Base-by-base conservation (phyloP, 345 rosid species). In the Sisymbrium irio region DNA sequence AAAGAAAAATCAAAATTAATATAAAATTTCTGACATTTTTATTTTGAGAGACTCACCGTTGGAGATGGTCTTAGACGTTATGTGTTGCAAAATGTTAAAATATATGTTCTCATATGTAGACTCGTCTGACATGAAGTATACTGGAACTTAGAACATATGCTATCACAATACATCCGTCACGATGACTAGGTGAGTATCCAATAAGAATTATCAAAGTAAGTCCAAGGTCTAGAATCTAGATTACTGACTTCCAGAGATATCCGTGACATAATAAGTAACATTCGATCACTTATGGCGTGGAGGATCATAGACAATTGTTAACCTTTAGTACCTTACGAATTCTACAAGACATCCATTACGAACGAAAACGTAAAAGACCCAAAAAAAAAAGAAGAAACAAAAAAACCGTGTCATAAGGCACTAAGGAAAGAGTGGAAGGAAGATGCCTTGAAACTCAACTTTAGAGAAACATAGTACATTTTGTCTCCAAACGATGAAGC, bases 381-480 rank as follows among this genome's bases (percentile, higher is more conserved):
- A 20, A 5, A 20, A 20, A 40, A 40, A n/a, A 41, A 12, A 60
- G 7, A 17, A 9, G 36, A 47, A 9, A 35, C 6, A 9, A 46
- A 5, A 27, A n/a, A 50, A 50, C 45, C 6, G 15, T 69, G 79
- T 62, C 79, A 75, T 30, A 25, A 68, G 51, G 63, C 79, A 75
- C 36, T 53, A 54, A 8, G 33, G 45, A 76, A 76, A 67, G 47
- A 61, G 50, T 75, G 74, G 5, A 54, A 67, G 74, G 5, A 54
- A 67, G 62, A 44, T 53, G 75, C 79, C 47, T 27, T 45, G 44
- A 69, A 40, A 55, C 27, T 17, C 50, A 37, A 45, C 72, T 71
- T 71, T 46, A 41, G 51, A 56, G 51, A 58, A 54, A 76, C 79
- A 76, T 71, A 19, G 72, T 77, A 77, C 80, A 77, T 22, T 64